Base-by-base conservation (phyloP, 768 basidiomycete species). In the Podaxis sp. region DNA sequence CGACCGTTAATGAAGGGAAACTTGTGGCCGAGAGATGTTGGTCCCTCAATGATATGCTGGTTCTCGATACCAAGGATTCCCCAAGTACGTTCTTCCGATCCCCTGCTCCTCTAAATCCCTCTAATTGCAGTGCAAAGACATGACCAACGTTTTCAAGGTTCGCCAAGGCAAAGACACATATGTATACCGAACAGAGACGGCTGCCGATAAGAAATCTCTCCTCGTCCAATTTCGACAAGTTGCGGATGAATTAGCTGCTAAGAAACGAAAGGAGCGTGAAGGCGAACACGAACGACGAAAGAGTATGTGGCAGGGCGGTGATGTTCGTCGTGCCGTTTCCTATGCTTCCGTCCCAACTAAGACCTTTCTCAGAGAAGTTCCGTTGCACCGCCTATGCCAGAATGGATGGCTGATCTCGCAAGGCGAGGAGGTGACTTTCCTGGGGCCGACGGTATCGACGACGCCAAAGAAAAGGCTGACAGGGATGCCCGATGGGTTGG, bases 121-220 rank as follows among this genome's bases (percentile, higher is more conserved):
- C 55, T 54, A 4, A 49, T 59, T 17, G 51, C 37, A 27, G 37
- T 55, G 41, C 57, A 17, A 55, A 86, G 89, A 76, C 54, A 89
- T 98, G 81, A 93, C 89, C n/a, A 97, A 98, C 68, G 96, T 98
- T 3, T 91, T 98, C 82, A 98, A 98, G 79, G 87, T 99, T 65
- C 83, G 91, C 64, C 87, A 95, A 63, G 89, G 91, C 4, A 97
- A 96, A 73, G 96, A 98, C 73, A 92, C 92, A 0, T 89, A 95
- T 70, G 94, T 99, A 6, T 98, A 94, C 73, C 87, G 96, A 38
- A 93, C 93, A 2, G 93, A 96, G 61, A 81, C 81, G 7, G 70
- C 86, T 0, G 78, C 87, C 25, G 94, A 98, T 70, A 99, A 99
- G 80, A 95, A 92, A 74, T 79, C 81, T 8, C 81, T 98, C 0